Evolutionary conservation across 257 asterid species (phyloP).

Genomic region (Henckelia pumila): DNA sequence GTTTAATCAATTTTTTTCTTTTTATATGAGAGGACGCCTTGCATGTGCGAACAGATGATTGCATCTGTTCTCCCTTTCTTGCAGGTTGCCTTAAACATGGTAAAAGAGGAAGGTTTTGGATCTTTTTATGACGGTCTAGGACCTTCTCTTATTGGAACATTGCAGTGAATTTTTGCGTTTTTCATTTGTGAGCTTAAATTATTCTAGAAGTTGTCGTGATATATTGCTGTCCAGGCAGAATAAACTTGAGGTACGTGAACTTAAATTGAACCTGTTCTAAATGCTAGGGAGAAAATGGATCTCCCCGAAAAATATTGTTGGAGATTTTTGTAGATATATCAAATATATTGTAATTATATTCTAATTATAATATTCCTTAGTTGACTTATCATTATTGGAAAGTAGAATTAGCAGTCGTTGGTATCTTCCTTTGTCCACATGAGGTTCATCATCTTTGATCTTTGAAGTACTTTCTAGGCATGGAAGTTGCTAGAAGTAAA

Average conservation of each 20-base stretch:
- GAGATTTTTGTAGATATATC: no score
- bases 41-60: constrained; percentile 20
- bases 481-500: no score
- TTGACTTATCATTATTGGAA: no score
- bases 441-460: no score
- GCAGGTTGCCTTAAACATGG: constrained; percentile 87
- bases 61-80: constrained; percentile 11
- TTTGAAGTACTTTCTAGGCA: no score
- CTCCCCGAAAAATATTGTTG: constrained; percentile 80
- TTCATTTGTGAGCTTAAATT: constrained; percentile 83
- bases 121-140: constrained; percentile 92
- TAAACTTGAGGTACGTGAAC: constrained; percentile 10
- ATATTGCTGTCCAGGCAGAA: constrained; percentile 15
- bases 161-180: constrained; percentile 94
- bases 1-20: constrained; percentile 10
- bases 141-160: constrained; percentile 92
- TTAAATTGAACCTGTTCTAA: constrained; percentile 28
- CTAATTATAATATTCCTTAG: no score
- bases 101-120: constrained; percentile 85
- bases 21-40: neutral
- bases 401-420: no score
- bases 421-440: no score
- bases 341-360: no score
- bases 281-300: constrained; percentile 77
- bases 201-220: constrained; percentile 24